Conservation (phyloP, 2,329 filamentous ascomycete genomes). For the Gnomoniopsis smithogilvyi region DNA sequence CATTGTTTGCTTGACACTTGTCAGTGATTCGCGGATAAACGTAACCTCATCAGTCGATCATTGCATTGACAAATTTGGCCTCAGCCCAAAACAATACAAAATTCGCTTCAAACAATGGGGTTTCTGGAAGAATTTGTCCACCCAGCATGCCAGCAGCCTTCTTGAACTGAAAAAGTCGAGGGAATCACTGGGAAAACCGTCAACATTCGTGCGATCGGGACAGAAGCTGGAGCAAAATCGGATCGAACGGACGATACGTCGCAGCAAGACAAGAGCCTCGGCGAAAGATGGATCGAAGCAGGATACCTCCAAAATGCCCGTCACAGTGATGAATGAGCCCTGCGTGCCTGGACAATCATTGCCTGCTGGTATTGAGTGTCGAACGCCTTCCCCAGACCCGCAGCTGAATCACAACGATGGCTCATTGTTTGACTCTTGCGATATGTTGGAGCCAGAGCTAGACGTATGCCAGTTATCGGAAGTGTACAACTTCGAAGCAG, state of each 20-base stretch:
- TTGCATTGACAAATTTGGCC: not conserved
- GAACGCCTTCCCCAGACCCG: conserved; percentile 12
- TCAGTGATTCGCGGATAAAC: not conserved
- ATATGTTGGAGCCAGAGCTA: not conserved
- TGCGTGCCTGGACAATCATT: not conserved
- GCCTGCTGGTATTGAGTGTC: conserved; percentile 11
- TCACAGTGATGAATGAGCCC: not conserved
- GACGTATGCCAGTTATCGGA: not conserved
- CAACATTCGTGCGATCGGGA: conserved; percentile 9
- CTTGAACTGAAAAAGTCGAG: conserved; percentile 8
- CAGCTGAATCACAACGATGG: not conserved
- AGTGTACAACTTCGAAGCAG: not conserved
- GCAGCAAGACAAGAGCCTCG: conserved; percentile 11
- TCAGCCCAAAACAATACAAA: conserved; percentile 15
- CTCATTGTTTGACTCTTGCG: not conserved
- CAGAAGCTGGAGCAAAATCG: conserved; percentile 8
- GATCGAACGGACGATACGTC: conserved; percentile 11
- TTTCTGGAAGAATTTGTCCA: conserved; percentile 14
- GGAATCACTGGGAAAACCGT: conserved; percentile 12
- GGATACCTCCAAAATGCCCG: not conserved
- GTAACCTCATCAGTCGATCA: not conserved
- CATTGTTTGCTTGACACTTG: not conserved
- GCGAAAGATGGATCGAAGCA: not conserved
- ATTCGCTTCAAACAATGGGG: conserved; percentile 15
- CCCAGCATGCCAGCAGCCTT: conserved; percentile 7